Evolutionary conservation across 1,284 basidiomycete species (phyloP).

Genomic region (Amylostereum areolatum): DNA sequence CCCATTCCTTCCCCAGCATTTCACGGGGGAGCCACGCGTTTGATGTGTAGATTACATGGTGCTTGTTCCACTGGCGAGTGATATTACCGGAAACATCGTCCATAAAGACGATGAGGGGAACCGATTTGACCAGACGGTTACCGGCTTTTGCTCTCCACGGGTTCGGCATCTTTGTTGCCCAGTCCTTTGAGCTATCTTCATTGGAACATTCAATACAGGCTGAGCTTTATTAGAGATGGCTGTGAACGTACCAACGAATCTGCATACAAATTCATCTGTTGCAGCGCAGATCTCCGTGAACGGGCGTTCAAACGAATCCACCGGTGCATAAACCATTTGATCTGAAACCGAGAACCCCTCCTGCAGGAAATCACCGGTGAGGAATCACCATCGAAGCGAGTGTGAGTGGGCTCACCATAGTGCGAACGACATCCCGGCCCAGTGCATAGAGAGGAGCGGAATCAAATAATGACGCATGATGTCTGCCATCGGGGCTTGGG

Average conservation of each 20-base stretch:
- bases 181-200: slow-evolving; percentile 11
- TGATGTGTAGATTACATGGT: slow-evolving; percentile 22
- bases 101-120: slow-evolving; percentile 22
- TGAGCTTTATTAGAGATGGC: neutral
- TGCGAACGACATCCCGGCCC: neutral
- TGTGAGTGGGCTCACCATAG: neutral
- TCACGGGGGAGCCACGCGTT: slow-evolving; percentile 18
- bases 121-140: slow-evolving; percentile 14
- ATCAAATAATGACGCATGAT: neutral
- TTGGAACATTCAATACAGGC: neutral
- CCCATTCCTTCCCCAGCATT: slow-evolving; percentile 22
- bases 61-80: slow-evolving; percentile 26
- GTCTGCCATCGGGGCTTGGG: neutral
- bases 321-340: neutral
- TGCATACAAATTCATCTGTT: neutral
- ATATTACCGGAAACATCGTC: slow-evolving; percentile 28
- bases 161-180: slow-evolving; percentile 16
- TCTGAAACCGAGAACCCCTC: neutral
- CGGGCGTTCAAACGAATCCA: neutral
- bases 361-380: too few species aligned
- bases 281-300: neutral
- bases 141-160: slow-evolving; percentile 12
- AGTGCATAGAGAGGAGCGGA: neutral
- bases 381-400: neutral
- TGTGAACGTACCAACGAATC: neutral